A percentile compares a stretch with the other conserved stretches of the same genome.
phyloP scores from a whole-genome alignment of 108 stramenopile genomes.

The Thalassiosira profunda region DNA sequence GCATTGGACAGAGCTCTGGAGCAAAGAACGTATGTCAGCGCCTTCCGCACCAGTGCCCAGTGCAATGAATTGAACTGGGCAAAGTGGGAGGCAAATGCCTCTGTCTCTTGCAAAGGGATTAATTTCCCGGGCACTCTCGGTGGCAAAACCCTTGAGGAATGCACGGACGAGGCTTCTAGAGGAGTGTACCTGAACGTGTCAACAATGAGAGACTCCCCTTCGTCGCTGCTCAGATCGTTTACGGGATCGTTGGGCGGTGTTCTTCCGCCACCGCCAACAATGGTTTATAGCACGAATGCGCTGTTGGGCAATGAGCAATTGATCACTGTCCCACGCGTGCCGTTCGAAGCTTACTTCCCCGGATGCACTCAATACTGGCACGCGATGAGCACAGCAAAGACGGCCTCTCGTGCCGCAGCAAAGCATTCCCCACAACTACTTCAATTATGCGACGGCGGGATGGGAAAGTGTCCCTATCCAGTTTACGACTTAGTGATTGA shows the following conservation, averaged over 20 bases:
- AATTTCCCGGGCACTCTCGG: conserved; percentile 5
- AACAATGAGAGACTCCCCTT: not conserved
- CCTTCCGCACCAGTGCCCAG: not conserved
- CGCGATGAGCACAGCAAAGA: not conserved
- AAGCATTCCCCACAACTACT: not conserved
- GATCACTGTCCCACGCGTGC: not conserved
- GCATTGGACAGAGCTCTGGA: not conserved
- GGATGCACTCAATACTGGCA: conserved; percentile 3
- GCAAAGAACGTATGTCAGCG: not conserved
- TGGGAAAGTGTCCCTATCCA: not conserved
- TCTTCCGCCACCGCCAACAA: not conserved
- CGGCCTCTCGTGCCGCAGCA: not conserved
- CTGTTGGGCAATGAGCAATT: not conserved
- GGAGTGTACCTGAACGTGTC: not conserved
- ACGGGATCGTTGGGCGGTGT: not conserved
- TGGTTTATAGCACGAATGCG: not conserved
- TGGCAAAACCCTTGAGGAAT: not conserved
- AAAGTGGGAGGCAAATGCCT: not conserved
- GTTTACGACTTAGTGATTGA: conserved; percentile 4
- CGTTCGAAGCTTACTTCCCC: conserved; percentile 5
- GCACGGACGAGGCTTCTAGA: not conserved
- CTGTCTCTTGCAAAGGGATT: not conserved
- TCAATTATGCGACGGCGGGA: not conserved
- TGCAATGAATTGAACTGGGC: not conserved
- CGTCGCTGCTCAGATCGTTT: not conserved